Conservation (phyloP, 345 rosid species). For the Durio zibethinus region DNA sequence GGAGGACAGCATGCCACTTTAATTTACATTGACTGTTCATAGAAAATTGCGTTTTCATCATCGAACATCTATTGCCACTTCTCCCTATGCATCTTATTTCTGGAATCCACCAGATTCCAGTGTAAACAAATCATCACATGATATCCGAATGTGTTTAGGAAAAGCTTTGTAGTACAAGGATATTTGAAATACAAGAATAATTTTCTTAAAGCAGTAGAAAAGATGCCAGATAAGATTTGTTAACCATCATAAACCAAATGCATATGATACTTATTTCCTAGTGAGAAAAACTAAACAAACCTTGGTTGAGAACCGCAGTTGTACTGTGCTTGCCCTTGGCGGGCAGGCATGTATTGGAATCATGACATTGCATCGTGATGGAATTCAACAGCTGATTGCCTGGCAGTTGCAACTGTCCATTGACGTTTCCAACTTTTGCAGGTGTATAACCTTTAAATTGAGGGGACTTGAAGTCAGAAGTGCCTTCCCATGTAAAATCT, state of each 20-base stretch:
- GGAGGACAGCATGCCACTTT: neutral
- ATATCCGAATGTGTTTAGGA: neutral
- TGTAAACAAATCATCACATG: neutral
- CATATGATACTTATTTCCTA: neutral
- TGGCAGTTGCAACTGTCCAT: conserved; percentile 36
- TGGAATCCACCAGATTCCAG: neutral
- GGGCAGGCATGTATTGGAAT: conserved; percentile 42
- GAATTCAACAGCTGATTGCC: conserved; percentile 34
- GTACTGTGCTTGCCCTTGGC: conserved; percentile 34
- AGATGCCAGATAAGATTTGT: neutral
- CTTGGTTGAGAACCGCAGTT: conserved; percentile 43
- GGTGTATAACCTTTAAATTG: conserved; percentile 48
- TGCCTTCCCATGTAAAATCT: conserved; percentile 43
- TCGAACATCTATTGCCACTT: neutral
- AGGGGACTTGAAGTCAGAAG: conserved; percentile 41
- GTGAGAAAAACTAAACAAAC: conserved; percentile 32
- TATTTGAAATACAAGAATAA: neutral
- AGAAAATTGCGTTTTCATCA: neutral
- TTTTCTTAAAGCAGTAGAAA: neutral
- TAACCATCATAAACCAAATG: neutral
- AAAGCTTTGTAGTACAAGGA: neutral
- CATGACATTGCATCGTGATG: conserved; percentile 21
- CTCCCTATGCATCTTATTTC: neutral
- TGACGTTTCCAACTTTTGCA: conserved; percentile 40
- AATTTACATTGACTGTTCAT: neutral